A percentile compares a stretch with the other conserved stretches of the same genome.
Evolutionary conservation across 108 stramenopile species (phyloP).

Genomic region (Cyclostephanos tholiformis): DNA sequence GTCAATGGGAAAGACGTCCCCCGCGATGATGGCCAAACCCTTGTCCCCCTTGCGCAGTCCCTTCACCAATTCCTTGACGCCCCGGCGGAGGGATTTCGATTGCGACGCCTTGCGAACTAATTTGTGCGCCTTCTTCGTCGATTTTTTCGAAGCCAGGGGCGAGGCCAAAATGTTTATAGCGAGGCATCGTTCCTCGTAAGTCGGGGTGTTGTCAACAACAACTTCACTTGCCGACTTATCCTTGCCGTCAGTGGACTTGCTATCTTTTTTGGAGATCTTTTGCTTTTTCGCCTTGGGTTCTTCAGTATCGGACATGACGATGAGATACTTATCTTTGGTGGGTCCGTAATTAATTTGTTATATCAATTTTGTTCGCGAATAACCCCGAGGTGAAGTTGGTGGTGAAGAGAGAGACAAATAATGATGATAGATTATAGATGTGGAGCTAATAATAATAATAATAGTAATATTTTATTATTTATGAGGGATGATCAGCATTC

Average conservation of each 20-base stretch:
- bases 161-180: constrained; percentile 91
- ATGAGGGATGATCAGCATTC: too few relatives aligned
- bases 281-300: constrained; percentile 53
- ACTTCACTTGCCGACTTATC: background rate
- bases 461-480: too few relatives aligned
- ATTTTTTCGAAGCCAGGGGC: constrained; percentile 95
- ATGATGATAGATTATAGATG: too few relatives aligned
- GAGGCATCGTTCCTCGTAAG: constrained; percentile 90
- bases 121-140: constrained; percentile 96
- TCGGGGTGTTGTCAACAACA: constrained; percentile 35
- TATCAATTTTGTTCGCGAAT: too few relatives aligned
- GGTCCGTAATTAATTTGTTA: background rate
- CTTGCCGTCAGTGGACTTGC: constrained; percentile 33
- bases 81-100: constrained; percentile 87
- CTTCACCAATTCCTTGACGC: constrained; percentile 99
- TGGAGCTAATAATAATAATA: too few relatives aligned
- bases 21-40: constrained; percentile 94
- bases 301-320: constrained; percentile 37
- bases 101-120: constrained; percentile 92
- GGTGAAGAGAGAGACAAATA: too few relatives aligned
- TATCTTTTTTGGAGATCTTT: constrained; percentile 51
- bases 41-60: constrained; percentile 95
- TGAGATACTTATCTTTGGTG: background rate
- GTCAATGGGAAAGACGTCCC: constrained; percentile 98
- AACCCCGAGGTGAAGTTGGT: too few relatives aligned